Conservation (phyloP, 208 protist genomes). For the Acanthamoeba healyi region DNA sequence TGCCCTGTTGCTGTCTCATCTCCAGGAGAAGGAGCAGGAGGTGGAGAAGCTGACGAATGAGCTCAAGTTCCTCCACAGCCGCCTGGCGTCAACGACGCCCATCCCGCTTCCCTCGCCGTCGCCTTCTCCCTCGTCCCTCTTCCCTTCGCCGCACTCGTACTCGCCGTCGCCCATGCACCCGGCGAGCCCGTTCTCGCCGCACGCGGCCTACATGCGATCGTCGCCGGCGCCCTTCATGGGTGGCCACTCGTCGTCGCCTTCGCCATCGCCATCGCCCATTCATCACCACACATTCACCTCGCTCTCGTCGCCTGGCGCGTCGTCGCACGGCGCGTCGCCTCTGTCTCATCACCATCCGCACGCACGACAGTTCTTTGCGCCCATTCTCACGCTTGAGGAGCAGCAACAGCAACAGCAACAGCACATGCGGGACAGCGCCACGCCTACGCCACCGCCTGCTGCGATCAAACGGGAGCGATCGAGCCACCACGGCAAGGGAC, state of each 20-base stretch:
- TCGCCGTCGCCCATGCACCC: neutral
- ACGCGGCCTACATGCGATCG: neutral
- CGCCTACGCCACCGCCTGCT: neutral
- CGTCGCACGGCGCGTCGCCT: neutral
- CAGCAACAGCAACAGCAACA: neutral
- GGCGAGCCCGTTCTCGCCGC: neutral
- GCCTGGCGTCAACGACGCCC: neutral
- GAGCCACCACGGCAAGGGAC: neutral
- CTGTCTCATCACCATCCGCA: neutral
- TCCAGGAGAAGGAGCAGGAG: slow-evolving; percentile 50
- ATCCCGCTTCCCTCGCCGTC: slow-evolving; percentile 7
- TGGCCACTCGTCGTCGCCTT: neutral
- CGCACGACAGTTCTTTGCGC: neutral
- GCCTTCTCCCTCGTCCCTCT: slow-evolving; percentile 21
- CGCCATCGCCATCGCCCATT: neutral
- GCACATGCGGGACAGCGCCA: too few species aligned
- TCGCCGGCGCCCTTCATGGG: neutral
- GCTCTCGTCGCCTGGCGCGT: neutral
- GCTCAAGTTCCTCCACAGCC: slow-evolving; percentile 33
- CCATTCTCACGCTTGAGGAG: neutral
- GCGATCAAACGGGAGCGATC: slow-evolving; percentile 2
- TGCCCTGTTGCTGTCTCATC: neutral
- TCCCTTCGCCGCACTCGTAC: neutral
- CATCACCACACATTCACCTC: too few species aligned
- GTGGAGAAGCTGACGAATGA: slow-evolving; percentile 48